Base-by-base conservation (phyloP, 495 filamentous ascomycete genomes). In the Penicillium egyptiacum region DNA sequence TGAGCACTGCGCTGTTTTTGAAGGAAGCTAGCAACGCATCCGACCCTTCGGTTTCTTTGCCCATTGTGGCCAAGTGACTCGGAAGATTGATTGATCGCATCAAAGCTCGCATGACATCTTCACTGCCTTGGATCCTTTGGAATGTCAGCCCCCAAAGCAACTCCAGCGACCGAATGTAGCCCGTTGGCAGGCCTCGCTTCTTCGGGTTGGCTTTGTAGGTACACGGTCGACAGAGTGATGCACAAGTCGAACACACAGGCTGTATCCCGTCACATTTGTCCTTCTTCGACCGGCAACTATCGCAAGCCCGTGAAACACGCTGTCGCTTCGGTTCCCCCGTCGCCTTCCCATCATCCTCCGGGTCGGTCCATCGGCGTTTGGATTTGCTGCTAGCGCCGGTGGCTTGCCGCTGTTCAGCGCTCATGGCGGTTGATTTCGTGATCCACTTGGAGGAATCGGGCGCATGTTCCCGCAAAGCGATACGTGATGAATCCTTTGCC, bases 151-250 rank as follows among this genome's bases (percentile, higher is more conserved):
- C 72, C 73, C 71, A 77, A 53, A 76, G 62, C 48, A 74, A 44
- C 51, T 76, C 75, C 35, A 77, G 64, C 0, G 69, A 70, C 50
- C 70, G 72, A 53, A 74, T 74, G 44, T 78, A 78, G 7, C 75
- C 75, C 16, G 75, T 76, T 11, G 74, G 75, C 19, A 78, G 65
- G 30, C 75, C 88, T 56, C 88, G 77, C 64, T 90, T 91, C 72
- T 88, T 89, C 4, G 86, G 82, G 50, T 81, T 84, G 45, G 81
- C 76, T 40, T 85, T 80, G 70, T 89, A 91, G 19, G 86, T 83
- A 64, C 88, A 91, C 4, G 75, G 68, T 12, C 85, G 74, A 16
- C 74, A 79, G 45, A 86, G 79, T 6, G 81, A 78, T 20, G 76
- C 74, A 70, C 87, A 91, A 4, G 85, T 86, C 25, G 77, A 81